Percentiles rank a stretch among this genome's conserved stretches.
These are phyloP conservation scores for Protomyces arabidopsidicola DNA, from an alignment of 1,139 yeast genomes.

Conservation along the genomic window DNA sequence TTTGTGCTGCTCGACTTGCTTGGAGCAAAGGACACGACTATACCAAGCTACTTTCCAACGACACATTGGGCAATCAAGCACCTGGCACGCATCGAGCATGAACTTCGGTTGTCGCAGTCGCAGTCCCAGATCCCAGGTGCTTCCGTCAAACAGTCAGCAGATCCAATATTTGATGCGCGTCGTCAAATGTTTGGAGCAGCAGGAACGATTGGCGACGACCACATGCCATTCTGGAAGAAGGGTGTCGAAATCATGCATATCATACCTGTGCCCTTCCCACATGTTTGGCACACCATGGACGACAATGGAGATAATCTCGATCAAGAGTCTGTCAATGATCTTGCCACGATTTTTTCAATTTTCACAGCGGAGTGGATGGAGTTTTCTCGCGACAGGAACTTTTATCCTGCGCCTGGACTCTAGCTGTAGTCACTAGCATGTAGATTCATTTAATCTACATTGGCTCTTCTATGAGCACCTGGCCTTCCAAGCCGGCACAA, in stretches of 20 bases:
- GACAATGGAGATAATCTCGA: constrained; percentile 14
- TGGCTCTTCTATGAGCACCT: no score
- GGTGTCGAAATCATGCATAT: constrained; percentile 51
- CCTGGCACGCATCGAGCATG: constrained; percentile 39
- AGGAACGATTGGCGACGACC: constrained; percentile 50
- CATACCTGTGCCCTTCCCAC: constrained; percentile 51
- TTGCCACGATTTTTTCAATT: constrained; percentile 4
- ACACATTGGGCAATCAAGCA: constrained; percentile 44
- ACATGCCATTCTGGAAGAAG: constrained; percentile 47
- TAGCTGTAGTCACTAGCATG: no score
- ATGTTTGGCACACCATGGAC: constrained; percentile 48
- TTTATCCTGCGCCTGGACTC: no score
- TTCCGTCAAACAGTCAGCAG: not conserved
- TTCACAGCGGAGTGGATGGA: constrained; percentile 20
- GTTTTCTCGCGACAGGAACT: not conserved
- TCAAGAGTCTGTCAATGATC: constrained; percentile 12
- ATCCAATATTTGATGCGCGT: constrained; percentile 11
- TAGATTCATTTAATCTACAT: no score
- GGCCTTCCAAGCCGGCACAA: no score
- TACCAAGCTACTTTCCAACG: constrained; percentile 48
- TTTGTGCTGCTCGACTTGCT: constrained; percentile 50
- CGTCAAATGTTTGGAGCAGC: constrained; percentile 8
- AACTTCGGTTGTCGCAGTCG: constrained; percentile 3
- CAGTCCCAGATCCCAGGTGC: no score
- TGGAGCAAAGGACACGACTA: constrained; percentile 43